Conservation (phyloP, 805 yeast genomes). For the Saccharomycodes ludwigii region DNA sequence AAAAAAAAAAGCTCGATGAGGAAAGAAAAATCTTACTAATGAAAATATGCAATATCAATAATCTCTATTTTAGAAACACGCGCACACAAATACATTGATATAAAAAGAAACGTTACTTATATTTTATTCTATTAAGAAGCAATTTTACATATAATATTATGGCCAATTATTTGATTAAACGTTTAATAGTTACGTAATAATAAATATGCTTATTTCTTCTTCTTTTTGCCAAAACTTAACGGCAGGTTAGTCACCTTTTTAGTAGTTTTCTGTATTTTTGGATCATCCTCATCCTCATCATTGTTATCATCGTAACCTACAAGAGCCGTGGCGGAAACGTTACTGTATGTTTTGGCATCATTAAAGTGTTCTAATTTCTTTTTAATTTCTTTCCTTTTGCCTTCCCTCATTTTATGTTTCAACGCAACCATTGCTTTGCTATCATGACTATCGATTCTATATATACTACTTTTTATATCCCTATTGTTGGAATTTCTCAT, state of each 20-base stretch:
- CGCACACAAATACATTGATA: no score
- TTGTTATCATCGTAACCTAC: conserved; percentile 2
- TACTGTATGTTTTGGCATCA: not conserved
- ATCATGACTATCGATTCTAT: conserved; percentile 20
- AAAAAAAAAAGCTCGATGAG: not conserved
- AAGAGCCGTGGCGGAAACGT: no score
- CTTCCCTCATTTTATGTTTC: conserved; percentile 21
- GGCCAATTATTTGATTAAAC: not conserved
- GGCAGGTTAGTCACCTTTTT: conserved; percentile 19
- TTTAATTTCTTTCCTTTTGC: conserved; percentile 11
- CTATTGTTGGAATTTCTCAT: conserved; percentile 7
- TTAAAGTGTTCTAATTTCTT: conserved; percentile 1
- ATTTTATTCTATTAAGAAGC: not conserved
- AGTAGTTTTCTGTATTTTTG: conserved; percentile 9
- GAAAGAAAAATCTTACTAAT: not conserved
- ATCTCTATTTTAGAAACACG: no score
- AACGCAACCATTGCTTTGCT: conserved; percentile 24
- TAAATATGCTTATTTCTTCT: conserved; percentile 6
- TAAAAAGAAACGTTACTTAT: conserved; percentile 1
- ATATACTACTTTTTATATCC: conserved; percentile 10
- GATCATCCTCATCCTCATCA: conserved; percentile 12
- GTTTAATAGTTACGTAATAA: not conserved
- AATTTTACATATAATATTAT: not conserved
- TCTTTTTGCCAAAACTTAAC: conserved; percentile 14
- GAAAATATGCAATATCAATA: no score